Evolutionary conservation across 495 filamentous ascomycete species (phyloP).

Genomic region (Neurospora sp.): DNA sequence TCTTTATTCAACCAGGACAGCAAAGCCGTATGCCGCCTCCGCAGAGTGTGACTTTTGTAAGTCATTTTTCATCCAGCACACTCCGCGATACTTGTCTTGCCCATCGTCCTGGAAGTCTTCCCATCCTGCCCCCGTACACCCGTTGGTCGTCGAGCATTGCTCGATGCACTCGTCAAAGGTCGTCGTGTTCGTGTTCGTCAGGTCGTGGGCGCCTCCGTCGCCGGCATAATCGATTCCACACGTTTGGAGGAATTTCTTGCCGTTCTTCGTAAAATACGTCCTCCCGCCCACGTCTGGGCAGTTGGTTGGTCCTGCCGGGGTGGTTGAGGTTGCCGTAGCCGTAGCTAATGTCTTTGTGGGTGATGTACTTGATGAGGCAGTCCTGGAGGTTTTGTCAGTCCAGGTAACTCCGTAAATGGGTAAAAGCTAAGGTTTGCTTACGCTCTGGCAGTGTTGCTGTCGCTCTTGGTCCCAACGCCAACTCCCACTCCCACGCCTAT

Average conservation of each 20-base stretch:
- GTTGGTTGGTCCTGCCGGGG: neutral
- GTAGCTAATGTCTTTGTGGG: neutral
- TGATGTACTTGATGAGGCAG: neutral
- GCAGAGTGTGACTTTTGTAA: constrained; percentile 9
- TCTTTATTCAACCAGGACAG: neutral
- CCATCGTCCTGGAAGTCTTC: constrained; percentile 1
- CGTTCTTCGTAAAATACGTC: constrained; percentile 4
- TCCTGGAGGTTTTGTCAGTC: neutral
- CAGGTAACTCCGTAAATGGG: neutral
- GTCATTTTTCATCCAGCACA: constrained; percentile 16
- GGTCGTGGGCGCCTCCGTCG: constrained; percentile 5
- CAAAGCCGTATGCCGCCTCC: constrained; percentile 11
- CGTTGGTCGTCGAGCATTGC: constrained; percentile 1
- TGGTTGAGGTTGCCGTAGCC: neutral
- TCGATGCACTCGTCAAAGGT: constrained; percentile 15
- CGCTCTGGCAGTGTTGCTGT: neutral
- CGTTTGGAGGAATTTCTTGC: constrained; percentile 8
- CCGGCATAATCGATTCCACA: constrained; percentile 17
- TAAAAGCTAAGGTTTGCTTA: neutral
- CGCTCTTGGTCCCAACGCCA: constrained; percentile 5
- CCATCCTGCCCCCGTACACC: constrained; percentile 16
- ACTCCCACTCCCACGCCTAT: constrained; percentile 15
- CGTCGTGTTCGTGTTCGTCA: constrained; percentile 1
- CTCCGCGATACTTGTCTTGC: neutral
- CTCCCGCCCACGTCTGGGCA: constrained; percentile 7